A percentile compares a stretch with the other conserved stretches of the same genome.
phyloP scores from a whole-genome alignment of 768 basidiomycete species.

The Pleurotus eryngii region DNA sequence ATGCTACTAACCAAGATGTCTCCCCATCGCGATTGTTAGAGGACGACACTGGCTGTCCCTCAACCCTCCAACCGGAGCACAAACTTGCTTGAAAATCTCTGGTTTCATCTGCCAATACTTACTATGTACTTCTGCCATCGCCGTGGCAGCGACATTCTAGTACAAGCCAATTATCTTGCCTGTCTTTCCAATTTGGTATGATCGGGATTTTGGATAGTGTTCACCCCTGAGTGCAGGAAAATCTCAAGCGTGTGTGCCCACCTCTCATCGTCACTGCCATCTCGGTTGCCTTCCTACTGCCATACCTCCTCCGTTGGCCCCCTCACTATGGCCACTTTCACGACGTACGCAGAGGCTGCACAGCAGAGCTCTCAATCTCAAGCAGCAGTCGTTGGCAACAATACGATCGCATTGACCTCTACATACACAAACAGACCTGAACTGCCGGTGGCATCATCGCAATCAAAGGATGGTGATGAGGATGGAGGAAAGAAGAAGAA shows the following conservation, averaged over 20 bases:
- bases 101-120: too few species aligned
- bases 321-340: conserved; percentile 1
- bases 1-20: too few species aligned
- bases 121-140: too few species aligned
- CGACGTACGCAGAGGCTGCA: conserved; percentile 1
- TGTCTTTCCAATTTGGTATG: background rate
- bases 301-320: background rate
- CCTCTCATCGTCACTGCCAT: background rate
- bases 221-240: background rate
- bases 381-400: background rate
- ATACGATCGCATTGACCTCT: background rate
- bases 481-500: conserved; percentile 46
- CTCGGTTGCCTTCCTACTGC: background rate
- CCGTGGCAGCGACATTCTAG: too few species aligned
- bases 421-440: background rate
- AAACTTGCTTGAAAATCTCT: too few species aligned
- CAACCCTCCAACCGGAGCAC: too few species aligned
- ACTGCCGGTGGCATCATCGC: background rate
- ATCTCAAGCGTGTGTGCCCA: background rate
- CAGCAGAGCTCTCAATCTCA: conserved; percentile 2
- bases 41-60: too few species aligned
- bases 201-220: background rate
- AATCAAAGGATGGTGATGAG: conserved; percentile 31
- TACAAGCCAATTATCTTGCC: background rate
- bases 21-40: too few species aligned